Evolutionary conservation across 768 basidiomycete genomes (phyloP), one percentile per base, ranked within the genome.

Genomic region (Nidularia pulvinata): DNA sequence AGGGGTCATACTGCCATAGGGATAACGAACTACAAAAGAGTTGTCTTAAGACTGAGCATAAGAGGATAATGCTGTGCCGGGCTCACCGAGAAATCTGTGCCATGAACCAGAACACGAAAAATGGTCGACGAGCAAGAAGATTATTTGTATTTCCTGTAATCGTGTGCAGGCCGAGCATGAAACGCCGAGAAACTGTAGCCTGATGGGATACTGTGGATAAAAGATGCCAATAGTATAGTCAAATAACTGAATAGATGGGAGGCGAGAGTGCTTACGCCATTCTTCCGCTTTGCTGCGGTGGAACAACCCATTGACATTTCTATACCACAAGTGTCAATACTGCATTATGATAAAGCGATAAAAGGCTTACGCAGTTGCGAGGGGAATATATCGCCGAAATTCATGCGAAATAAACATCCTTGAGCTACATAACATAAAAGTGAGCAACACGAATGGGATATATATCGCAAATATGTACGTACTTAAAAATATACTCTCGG

Each of bases 401-500:
- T 88, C 88, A 57, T 86, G 79, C 5, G 84, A 82, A 47, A 92
- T 82, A 57, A 77, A 82, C 82, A 85, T 85, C 33, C 88, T 79
- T 35, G 81, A 84, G 60, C 89, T 91, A 52, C 22, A 57, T 33
- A 52, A 46, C 14, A 39, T 9, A 57, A 35, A 58, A 48, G 58
- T 54, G 22, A 54, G 34, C 45, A 49, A 53, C 47, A 49, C 39
- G 7, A 22, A 50, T 47, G 44, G n/a, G 47, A 43, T 16, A 9
- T 7, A 33, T 50, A 50, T 37, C 32, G 36, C 44, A 22, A 52
- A 30, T 22, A 11, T 49, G 1, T 25, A 70, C 87, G 66, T 64
- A 89, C 89, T 89, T 89, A 75, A 89, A 91, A 30, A 91, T 72
- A 59, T 82, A 87, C 59, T 91, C 90, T 46, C 88, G 75, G 39